Percentiles rank a stretch among this genome's conserved stretches.
Evolutionary conservation across 2,329 filamentous ascomycete species (phyloP).

Genomic region (Claviceps paspali): DNA sequence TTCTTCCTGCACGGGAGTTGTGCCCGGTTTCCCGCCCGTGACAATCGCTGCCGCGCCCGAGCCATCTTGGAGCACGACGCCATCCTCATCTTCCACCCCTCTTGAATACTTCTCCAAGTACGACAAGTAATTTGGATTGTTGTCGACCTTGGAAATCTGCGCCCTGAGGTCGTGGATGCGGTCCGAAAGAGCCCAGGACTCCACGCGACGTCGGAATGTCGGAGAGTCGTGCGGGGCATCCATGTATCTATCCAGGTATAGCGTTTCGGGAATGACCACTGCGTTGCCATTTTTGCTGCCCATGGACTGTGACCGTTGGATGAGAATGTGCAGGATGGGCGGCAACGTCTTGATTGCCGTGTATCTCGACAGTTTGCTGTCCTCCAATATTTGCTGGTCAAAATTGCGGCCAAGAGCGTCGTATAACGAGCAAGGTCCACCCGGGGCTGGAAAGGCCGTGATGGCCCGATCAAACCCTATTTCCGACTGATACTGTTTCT

Average conservation of each 20-base stretch:
- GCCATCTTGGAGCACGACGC: no score
- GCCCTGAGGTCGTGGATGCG: slow-evolving; percentile 41
- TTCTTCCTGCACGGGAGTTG: slow-evolving; percentile 10
- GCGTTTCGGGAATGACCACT: slow-evolving; percentile 61
- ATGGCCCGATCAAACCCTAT: slow-evolving; percentile 46
- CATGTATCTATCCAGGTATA: slow-evolving; percentile 85
- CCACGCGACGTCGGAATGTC: slow-evolving; percentile 47
- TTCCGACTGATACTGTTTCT: slow-evolving; percentile 25
- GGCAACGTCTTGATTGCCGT: slow-evolving; percentile 63
- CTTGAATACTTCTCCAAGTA: slow-evolving; percentile 15
- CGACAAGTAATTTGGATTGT: slow-evolving; percentile 12
- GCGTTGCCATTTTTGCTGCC: slow-evolving; percentile 62
- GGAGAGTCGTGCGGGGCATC: slow-evolving; percentile 45
- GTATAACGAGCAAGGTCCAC: slow-evolving; percentile 51
- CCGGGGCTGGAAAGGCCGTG: slow-evolving; percentile 40
- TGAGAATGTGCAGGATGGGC: slow-evolving; percentile 75
- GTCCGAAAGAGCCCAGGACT: slow-evolving; percentile 61
- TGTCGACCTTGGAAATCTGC: slow-evolving; percentile 14
- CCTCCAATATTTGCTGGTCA: slow-evolving; percentile 59
- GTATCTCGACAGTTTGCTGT: slow-evolving; percentile 47
- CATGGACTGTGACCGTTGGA: slow-evolving; percentile 68
- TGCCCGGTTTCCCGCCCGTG: neutral
- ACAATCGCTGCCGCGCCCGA: neutral
- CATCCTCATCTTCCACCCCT: slow-evolving; percentile 11
- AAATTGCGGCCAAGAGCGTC: slow-evolving; percentile 75